These are phyloP conservation scores for Claviceps humidiphila DNA, from an alignment of 2,329 filamentous ascomycete genomes.

Conservation along the genomic window DNA sequence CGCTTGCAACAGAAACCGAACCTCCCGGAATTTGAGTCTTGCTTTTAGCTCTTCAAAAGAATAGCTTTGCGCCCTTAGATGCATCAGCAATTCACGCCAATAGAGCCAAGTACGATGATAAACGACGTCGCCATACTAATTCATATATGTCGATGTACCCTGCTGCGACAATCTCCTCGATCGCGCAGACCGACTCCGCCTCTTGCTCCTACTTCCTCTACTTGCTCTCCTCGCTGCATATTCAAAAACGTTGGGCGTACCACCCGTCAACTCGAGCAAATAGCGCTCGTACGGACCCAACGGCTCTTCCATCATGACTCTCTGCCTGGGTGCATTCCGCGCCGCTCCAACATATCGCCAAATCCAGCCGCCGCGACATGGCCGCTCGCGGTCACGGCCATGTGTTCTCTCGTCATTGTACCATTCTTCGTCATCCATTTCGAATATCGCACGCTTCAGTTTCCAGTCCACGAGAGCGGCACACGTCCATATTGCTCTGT, in stretches of 20 bases:
- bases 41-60: no score
- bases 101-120: no score
- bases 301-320: slow-evolving; percentile 37
- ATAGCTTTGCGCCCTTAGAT: no score
- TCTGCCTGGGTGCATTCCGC: slow-evolving; percentile 24
- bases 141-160: not conserved
- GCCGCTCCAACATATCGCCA: slow-evolving; percentile 40
- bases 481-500: slow-evolving; percentile 32
- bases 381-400: slow-evolving; percentile 10
- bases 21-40: no score
- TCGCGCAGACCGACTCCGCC: slow-evolving; percentile 3
- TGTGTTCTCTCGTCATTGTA: slow-evolving; percentile 12
- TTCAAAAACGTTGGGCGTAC: slow-evolving; percentile 28
- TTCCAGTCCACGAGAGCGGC: slow-evolving; percentile 32
- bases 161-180: not conserved
- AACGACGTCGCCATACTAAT: not conserved
- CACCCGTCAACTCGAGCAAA: slow-evolving; percentile 30
- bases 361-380: slow-evolving; percentile 28
- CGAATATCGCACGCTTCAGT: slow-evolving; percentile 20
- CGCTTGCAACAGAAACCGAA: not conserved
- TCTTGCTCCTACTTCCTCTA: slow-evolving; percentile 8
- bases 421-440: not conserved
- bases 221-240: slow-evolving; percentile 22
- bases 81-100: no score
- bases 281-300: slow-evolving; percentile 40